Conservation (phyloP, 2,329 filamentous ascomycete genomes). For the Fusarium sp. region DNA sequence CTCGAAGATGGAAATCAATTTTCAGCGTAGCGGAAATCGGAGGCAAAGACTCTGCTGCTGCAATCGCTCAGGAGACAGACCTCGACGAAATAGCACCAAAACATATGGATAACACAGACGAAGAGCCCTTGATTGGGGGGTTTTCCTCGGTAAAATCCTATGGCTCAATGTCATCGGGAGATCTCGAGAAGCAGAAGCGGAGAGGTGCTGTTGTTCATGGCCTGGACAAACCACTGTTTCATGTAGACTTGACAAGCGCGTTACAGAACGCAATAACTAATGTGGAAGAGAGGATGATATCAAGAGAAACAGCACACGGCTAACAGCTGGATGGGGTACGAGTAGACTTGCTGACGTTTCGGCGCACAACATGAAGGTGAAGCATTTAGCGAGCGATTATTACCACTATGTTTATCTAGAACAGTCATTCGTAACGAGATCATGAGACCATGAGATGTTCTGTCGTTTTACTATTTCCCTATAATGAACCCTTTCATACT, state of each 20-base stretch:
- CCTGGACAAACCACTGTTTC: constrained; percentile 91
- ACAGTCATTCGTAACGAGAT: background rate
- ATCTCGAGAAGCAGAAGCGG: constrained; percentile 53
- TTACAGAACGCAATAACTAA: constrained; percentile 88
- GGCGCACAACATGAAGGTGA: background rate
- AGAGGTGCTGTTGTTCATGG: constrained; percentile 78
- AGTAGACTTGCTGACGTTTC: background rate
- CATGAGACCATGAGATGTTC: background rate
- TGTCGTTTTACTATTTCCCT: background rate
- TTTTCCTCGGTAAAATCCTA: constrained; percentile 15
- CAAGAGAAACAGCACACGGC: constrained; percentile 13
- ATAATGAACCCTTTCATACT: background rate
- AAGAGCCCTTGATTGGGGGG: constrained; percentile 48
- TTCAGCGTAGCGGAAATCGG: constrained; percentile 92
- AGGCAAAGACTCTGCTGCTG: constrained; percentile 74
- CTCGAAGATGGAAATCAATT: constrained; percentile 88
- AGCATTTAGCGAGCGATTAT: constrained; percentile 4
- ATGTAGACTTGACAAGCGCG: constrained; percentile 89
- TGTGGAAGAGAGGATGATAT: constrained; percentile 64
- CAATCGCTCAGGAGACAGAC: constrained; percentile 69
- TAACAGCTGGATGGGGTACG: background rate
- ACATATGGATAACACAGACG: constrained; percentile 49
- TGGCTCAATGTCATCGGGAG: constrained; percentile 31
- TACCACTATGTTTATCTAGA: background rate
- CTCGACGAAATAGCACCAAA: constrained; percentile 49